phyloP scores from a whole-genome alignment of 2,329 filamentous ascomycete species.

The Sarocladiaceae sp. region DNA sequence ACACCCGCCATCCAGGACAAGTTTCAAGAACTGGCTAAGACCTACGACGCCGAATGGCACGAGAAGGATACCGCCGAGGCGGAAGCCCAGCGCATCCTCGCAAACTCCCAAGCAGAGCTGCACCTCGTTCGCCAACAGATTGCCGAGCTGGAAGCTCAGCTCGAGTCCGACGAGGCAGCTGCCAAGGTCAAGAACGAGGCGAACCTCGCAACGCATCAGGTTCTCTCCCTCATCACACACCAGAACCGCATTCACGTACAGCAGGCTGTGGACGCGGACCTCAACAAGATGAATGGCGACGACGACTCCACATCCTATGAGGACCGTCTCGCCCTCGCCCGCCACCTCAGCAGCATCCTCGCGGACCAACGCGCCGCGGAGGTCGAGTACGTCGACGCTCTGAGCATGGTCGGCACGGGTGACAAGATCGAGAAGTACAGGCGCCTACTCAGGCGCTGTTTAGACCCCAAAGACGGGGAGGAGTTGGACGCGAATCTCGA shows the following conservation, averaged over 20 bases:
- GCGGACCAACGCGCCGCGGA: constrained; percentile 57
- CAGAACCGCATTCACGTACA: constrained; percentile 49
- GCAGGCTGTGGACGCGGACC: constrained; percentile 43
- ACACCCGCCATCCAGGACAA: constrained; percentile 65
- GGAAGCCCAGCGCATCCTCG: constrained; percentile 59
- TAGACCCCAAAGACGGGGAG: constrained; percentile 60
- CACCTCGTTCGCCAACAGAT: constrained; percentile 54
- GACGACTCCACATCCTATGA: constrained; percentile 38
- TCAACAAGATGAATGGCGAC: constrained; percentile 46
- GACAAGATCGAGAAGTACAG: constrained; percentile 71
- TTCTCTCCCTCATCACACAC: constrained; percentile 42
- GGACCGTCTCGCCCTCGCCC: constrained; percentile 51
- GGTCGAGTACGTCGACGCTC: constrained; percentile 60
- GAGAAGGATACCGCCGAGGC: constrained; percentile 66
- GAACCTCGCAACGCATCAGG: constrained; percentile 40
- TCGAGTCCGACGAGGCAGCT: constrained; percentile 50
- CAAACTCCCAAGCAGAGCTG: constrained; percentile 63
- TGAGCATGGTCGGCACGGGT: constrained; percentile 62
- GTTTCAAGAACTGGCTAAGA: constrained; percentile 61
- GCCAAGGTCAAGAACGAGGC: constrained; percentile 45
- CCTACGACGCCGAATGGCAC: constrained; percentile 68
- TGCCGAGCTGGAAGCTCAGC: constrained; percentile 46
- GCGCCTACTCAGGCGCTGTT: constrained; percentile 59
- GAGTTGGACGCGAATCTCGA: constrained; percentile 61
- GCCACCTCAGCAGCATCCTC: constrained; percentile 50